phyloP scores from a whole-genome alignment of 495 filamentous ascomycete species.

The Xylaria acuta region DNA sequence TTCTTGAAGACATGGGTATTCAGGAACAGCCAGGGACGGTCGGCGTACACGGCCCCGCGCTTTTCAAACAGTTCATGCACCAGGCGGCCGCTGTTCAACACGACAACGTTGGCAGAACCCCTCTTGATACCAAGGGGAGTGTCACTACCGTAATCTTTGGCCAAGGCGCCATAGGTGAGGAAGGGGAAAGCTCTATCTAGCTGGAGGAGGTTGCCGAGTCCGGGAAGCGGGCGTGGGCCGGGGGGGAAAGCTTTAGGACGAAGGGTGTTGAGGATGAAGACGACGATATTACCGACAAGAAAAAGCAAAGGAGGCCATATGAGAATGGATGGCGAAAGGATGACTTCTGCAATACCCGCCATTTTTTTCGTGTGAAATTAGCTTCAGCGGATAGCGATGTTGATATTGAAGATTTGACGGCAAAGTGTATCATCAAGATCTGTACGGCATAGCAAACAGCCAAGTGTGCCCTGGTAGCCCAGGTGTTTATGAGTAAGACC shows the following conservation, averaged over 20 bases:
- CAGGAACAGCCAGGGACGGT: neutral
- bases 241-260: neutral
- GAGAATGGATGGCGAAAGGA: neutral
- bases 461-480: neutral
- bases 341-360: neutral
- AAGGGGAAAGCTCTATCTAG: neutral
- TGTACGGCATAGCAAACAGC: neutral
- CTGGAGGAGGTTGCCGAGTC: neutral
- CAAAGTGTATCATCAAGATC: neutral
- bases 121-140: neutral
- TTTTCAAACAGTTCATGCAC: neutral
- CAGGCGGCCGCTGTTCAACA: constrained; percentile 1
- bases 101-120: neutral
- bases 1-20: neutral
- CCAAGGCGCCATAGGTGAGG: neutral
- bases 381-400: neutral
- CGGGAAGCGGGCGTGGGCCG: neutral
- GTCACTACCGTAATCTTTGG: neutral
- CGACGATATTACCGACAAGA: neutral
- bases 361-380: neutral
- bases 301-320: neutral
- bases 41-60: neutral
- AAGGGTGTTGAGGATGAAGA: neutral
- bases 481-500: neutral
- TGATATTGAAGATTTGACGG: neutral